A percentile compares a stretch with the other conserved stretches of the same genome.
Evolutionary conservation across 31 red algal species (phyloP).

Genomic region (Pterothamnion heteromorphum): DNA sequence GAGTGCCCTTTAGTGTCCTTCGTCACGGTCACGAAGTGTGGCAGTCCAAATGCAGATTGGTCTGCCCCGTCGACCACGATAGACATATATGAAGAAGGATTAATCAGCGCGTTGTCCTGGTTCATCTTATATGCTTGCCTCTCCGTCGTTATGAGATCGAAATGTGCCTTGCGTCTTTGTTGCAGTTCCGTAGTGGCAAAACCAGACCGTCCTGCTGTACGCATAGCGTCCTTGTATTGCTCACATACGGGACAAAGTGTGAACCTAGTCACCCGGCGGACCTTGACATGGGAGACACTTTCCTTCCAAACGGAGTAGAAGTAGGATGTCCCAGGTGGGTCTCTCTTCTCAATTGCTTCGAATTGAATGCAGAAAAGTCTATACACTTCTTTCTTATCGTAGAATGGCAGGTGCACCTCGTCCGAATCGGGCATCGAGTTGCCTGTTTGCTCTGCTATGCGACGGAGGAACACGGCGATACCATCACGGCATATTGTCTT

Average conservation of each 20-base stretch:
- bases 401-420: constrained; percentile 13
- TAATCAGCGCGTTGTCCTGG: not conserved
- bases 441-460: not conserved
- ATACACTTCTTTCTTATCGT: constrained; percentile 14
- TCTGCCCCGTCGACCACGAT: not conserved
- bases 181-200: not conserved
- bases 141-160: not conserved
- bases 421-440: constrained; percentile 15
- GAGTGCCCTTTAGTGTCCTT: not conserved
- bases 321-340: not conserved
- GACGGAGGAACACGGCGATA: not conserved
- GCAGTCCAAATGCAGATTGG: no score
- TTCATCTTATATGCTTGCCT: no score
- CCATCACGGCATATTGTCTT: not conserved
- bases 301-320: not conserved
- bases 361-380: not conserved
- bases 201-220: not conserved
- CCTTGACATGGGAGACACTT: not conserved
- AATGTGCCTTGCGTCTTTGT: not conserved
- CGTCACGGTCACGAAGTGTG: not conserved
- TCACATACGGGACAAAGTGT: not conserved
- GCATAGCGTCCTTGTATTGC: not conserved
- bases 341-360: not conserved
- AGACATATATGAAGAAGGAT: not conserved
- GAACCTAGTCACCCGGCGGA: not conserved